phyloP scores from a whole-genome alignment of 139 green algal species.

The Mesotaenium endlicherianum region DNA sequence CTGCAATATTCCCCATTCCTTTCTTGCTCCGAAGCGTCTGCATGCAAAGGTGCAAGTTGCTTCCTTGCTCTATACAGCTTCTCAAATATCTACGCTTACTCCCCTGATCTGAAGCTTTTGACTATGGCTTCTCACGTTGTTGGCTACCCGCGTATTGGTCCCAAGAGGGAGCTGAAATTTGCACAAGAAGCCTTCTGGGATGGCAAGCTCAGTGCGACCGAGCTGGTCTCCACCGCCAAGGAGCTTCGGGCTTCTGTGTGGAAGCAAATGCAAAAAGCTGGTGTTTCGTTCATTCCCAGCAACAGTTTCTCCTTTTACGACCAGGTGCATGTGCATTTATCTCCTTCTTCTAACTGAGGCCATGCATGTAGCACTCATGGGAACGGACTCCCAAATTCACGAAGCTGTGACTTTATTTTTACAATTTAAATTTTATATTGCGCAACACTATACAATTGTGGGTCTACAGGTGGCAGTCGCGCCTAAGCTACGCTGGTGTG shows the following conservation, averaged over 20 bases:
- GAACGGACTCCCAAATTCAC: neutral
- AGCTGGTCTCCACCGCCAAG: slow-evolving; percentile 58
- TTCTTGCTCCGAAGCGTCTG: too few species aligned
- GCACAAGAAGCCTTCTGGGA: slow-evolving; percentile 81
- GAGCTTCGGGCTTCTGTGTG: slow-evolving; percentile 59
- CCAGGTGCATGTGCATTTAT: slow-evolving; percentile 38
- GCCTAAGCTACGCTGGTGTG: too few species aligned
- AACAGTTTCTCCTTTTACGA: slow-evolving; percentile 84
- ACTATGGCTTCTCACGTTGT: slow-evolving; percentile 10
- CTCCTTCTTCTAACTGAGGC: neutral
- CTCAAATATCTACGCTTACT: too few species aligned
- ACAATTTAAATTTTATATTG: neutral
- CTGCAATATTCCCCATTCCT: too few species aligned
- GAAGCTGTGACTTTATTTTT: neutral
- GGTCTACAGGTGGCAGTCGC: too few species aligned
- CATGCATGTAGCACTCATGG: neutral
- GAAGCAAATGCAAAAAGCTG: slow-evolving; percentile 59
- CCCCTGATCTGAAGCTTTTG: too few species aligned
- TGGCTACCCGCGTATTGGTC: slow-evolving; percentile 75
- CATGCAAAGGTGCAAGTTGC: too few species aligned
- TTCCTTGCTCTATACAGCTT: too few species aligned
- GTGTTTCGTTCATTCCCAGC: slow-evolving; percentile 58
- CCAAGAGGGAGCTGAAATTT: slow-evolving; percentile 81
- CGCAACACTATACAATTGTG: neutral
- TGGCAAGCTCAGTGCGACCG: slow-evolving; percentile 45